These are phyloP conservation scores for Thielaviopsis euricoi DNA, from an alignment of 2,329 filamentous ascomycete species.

Conservation along the genomic window DNA sequence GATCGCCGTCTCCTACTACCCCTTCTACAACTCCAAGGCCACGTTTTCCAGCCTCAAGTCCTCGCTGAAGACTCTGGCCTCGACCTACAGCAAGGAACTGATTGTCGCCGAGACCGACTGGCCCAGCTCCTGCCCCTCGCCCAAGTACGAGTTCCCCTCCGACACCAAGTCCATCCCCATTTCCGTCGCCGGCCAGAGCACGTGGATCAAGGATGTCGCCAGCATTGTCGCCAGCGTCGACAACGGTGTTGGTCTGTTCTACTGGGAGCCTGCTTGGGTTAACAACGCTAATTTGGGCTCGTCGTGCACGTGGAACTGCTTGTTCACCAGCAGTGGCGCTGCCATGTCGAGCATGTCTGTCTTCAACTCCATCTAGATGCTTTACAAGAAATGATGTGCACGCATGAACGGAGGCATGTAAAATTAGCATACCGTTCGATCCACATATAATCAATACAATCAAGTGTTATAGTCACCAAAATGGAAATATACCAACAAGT, in stretches of 20 bases:
- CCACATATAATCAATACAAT: neutral
- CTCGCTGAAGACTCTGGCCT: conserved; percentile 41
- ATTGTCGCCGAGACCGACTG: conserved; percentile 58
- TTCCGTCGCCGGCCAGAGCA: conserved; percentile 43
- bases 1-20: conserved; percentile 59
- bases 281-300: conserved; percentile 48
- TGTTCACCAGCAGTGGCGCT: conserved; percentile 41
- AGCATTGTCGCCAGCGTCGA: conserved; percentile 34
- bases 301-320: conserved; percentile 45
- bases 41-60: conserved; percentile 39
- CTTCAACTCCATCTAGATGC: conserved; percentile 4
- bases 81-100: conserved; percentile 46
- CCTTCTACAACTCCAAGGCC: conserved; percentile 47
- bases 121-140: conserved; percentile 46
- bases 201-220: conserved; percentile 44
- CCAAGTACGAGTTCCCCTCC: conserved; percentile 39
- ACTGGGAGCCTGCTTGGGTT: conserved; percentile 62
- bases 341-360: conserved; percentile 28
- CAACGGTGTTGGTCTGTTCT: conserved; percentile 45
- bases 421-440: neutral
- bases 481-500: no score
- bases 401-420: neutral
- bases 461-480: no score
- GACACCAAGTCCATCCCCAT: conserved; percentile 45
- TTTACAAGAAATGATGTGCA: neutral